These are phyloP conservation scores for Fusarium subtropicale DNA, from an alignment of 2,329 filamentous ascomycete genomes.

Conservation along the genomic window DNA sequence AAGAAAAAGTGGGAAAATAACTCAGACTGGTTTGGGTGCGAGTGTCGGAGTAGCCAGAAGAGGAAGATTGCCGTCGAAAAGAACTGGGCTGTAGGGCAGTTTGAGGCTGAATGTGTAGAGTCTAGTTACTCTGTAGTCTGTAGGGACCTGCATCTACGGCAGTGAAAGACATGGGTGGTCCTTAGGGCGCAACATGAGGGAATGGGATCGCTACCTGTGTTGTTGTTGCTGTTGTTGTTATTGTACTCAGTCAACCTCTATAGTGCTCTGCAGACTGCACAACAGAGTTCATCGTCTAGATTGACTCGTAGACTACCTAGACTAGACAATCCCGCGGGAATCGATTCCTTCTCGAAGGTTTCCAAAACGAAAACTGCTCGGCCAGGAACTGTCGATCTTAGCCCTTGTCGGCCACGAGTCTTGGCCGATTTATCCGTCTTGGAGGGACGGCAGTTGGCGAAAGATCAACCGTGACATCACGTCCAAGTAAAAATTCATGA, in stretches of 20 bases:
- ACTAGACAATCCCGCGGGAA: background rate
- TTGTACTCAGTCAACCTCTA: background rate
- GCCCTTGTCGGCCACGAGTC: background rate
- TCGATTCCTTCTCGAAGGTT: conserved; percentile 5
- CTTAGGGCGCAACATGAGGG: background rate
- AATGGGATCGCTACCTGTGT: background rate
- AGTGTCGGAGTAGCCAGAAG: conserved; percentile 1
- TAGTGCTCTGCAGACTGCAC: background rate
- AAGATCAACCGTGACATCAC: background rate
- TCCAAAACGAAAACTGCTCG: background rate
- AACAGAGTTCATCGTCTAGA: background rate
- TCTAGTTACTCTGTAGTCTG: too few relatives aligned
- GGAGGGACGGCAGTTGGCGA: background rate
- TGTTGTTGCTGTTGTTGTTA: too few relatives aligned
- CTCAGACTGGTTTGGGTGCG: too few relatives aligned
- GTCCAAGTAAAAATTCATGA: background rate
- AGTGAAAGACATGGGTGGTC: background rate
- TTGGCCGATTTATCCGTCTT: conserved; percentile 10
- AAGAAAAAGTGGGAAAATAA: too few relatives aligned
- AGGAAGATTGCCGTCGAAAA: conserved; percentile 1
- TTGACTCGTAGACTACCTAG: background rate
- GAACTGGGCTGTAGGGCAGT: conserved; percentile 5
- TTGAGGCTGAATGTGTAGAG: background rate
- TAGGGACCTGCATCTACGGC: background rate
- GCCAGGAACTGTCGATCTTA: conserved; percentile 5